Evolutionary conservation across 2,329 filamentous ascomycete species (phyloP), one percentile per base, ranked within the genome.

Genomic region (Sporothrix dimorphospora): DNA sequence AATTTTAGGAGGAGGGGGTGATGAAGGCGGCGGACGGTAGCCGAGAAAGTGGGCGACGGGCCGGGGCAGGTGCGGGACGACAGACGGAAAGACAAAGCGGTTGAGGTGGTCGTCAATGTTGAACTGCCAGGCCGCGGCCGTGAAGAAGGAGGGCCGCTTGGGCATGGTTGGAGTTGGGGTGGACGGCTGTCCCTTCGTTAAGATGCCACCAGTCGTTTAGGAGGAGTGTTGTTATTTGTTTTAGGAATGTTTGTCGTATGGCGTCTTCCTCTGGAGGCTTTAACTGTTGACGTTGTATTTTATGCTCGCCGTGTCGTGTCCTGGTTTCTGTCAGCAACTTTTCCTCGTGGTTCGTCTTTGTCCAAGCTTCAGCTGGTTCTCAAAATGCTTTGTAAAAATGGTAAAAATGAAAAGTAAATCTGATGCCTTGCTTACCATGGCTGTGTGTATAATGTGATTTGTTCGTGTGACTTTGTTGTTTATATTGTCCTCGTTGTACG

Each of bases 51-150:
- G 87, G 24, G 92, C 87, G 24, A 96, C 78, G 0, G 87, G 86
- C 63, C 83, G 84, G 0, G 94, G 94, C 1, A 97, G 78, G 59
- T 83, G 81, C 38, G 86, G 82, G 79, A 93, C 86, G 76, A 87
- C 88, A 53, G 91, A 90, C 16, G 87, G 83, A 9, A 92, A 92
- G 30, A 97, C 78, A 73, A 89, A 84, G 2, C 86, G 91, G 79
- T 95, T 94, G 68, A 97, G 79, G 78, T 91, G 89, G n/a, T 81
- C 82, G 83, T 97, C 94, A 75, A 97, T 87, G 81, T 96, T 89
- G 81, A 97, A 89, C 77, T 90, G 85, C 82, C 84, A 86, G 49
- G 55, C 57, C 6, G 65, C 65, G 30, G 45, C 47, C 47, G 69
- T 49, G 27, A 34, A 55, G 19, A 55, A 51, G 12, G 59, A 65